phyloP scores from a whole-genome alignment of 768 basidiomycete species.

The Botryobasidium botryosum region DNA sequence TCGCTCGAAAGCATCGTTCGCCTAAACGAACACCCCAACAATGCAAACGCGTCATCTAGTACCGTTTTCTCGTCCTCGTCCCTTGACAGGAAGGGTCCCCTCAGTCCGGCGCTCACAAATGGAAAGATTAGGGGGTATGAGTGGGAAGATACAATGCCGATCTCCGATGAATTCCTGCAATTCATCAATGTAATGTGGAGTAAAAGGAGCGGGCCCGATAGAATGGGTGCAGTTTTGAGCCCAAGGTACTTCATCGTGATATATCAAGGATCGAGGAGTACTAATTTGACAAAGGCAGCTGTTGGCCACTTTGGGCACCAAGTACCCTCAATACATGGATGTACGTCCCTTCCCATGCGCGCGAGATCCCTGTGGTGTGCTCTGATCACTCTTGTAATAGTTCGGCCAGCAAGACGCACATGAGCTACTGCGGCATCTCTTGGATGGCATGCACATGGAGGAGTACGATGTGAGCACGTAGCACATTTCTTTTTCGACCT shows the following conservation, averaged over 20 bases:
- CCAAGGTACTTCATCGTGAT: constrained; percentile 28
- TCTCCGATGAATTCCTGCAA: constrained; percentile 49
- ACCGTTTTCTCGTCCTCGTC: too few species aligned
- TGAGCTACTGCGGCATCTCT: constrained; percentile 74
- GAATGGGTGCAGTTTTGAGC: constrained; percentile 36
- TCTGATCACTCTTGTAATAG: constrained; percentile 8
- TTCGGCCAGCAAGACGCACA: constrained; percentile 95
- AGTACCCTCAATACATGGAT: constrained; percentile 89
- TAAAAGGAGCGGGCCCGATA: constrained; percentile 44
- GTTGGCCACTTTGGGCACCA: constrained; percentile 50
- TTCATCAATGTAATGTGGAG: constrained; percentile 41
- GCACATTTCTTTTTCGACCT: not conserved
- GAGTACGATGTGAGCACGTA: constrained; percentile 56
- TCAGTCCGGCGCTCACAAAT: constrained; percentile 47
- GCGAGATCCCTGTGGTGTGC: not conserved
- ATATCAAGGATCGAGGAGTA: constrained; percentile 4
- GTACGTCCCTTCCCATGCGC: constrained; percentile 11
- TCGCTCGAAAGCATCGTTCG: constrained; percentile 40
- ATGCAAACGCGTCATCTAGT: constrained; percentile 24
- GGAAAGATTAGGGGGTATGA: constrained; percentile 38
- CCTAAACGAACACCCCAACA: constrained; percentile 19
- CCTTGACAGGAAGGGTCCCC: too few species aligned
- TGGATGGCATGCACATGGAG: constrained; percentile 91
- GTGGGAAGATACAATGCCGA: constrained; percentile 44
- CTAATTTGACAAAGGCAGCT: constrained; percentile 31